phyloP scores from a whole-genome alignment of 2,329 filamentous ascomycete genomes.

The Diplodia seriata region DNA sequence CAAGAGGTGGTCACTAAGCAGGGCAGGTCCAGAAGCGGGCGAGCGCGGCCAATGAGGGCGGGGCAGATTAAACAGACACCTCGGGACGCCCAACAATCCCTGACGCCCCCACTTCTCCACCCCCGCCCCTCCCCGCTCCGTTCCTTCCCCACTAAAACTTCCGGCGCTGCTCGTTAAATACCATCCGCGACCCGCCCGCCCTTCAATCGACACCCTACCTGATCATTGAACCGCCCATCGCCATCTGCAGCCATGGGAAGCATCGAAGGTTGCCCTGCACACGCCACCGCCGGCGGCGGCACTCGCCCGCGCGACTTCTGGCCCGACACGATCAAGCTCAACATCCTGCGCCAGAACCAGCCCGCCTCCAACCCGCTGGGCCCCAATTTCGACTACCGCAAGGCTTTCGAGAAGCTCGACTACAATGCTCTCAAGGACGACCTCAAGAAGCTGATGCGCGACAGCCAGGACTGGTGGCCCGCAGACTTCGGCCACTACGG shows the following conservation, averaged over 20 bases:
- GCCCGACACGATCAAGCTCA: slow-evolving; percentile 71
- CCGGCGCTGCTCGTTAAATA: not conserved
- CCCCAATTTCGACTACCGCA: slow-evolving; percentile 73
- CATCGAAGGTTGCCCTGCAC: slow-evolving; percentile 19
- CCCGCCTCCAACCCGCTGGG: slow-evolving; percentile 67
- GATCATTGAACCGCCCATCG: not conserved
- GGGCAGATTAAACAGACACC: slow-evolving; percentile 9
- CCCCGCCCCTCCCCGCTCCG: slow-evolving; percentile 1
- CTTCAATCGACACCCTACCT: not conserved
- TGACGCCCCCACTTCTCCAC: slow-evolving; percentile 15
- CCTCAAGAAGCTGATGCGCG: slow-evolving; percentile 72
- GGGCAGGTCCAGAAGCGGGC: slow-evolving; percentile 4
- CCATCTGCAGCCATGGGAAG: slow-evolving; percentile 12
- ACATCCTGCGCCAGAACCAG: slow-evolving; percentile 76
- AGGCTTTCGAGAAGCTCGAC: slow-evolving; percentile 75
- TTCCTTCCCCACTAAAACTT: not conserved
- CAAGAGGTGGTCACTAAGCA: slow-evolving; percentile 18
- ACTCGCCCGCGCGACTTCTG: slow-evolving; percentile 76
- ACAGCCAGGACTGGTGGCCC: slow-evolving; percentile 82
- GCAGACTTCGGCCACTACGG: slow-evolving; percentile 84
- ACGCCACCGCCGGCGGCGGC: slow-evolving; percentile 62
- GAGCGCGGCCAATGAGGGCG: not conserved
- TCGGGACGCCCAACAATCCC: slow-evolving; percentile 2
- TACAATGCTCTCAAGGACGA: slow-evolving; percentile 78
- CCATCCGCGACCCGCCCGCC: no score